These are phyloP conservation scores for Dothidotthia symphoricarpi DNA, from an alignment of 2,329 filamentous ascomycete species.

Conservation along the genomic window DNA sequence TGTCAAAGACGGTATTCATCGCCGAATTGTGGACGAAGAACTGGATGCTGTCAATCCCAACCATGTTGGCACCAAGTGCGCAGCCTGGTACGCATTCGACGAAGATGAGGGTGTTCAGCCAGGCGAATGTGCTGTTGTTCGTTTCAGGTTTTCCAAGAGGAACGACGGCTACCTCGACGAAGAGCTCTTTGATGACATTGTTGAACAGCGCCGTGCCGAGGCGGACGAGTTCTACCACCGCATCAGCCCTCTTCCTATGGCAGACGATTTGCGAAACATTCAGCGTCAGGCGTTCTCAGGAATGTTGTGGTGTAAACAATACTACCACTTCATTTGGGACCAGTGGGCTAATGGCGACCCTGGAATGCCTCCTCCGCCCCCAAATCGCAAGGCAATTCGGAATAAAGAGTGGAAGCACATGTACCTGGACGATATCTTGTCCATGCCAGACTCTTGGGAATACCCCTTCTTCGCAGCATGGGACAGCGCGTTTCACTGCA, in stretches of 20 bases:
- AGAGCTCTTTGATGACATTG: slow-evolving; percentile 85
- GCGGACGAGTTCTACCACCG: slow-evolving; percentile 95
- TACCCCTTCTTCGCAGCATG: slow-evolving; percentile 97
- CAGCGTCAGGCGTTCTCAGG: slow-evolving; percentile 91
- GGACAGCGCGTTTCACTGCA: slow-evolving; percentile 97
- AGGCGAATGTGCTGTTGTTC: slow-evolving; percentile 91
- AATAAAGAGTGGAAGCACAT: slow-evolving; percentile 94
- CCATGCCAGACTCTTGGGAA: slow-evolving; percentile 98
- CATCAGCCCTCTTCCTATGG: slow-evolving; percentile 89
- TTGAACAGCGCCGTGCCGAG: slow-evolving; percentile 82
- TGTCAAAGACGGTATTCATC: slow-evolving; percentile 94
- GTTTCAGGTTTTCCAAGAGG: slow-evolving; percentile 80
- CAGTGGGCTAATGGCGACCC: slow-evolving; percentile 97
- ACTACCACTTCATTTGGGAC: slow-evolving; percentile 96
- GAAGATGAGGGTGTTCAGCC: slow-evolving; percentile 83
- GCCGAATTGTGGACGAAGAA: slow-evolving; percentile 78
- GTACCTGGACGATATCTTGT: slow-evolving; percentile 90
- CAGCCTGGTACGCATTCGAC: slow-evolving; percentile 89
- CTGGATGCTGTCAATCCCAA: slow-evolving; percentile 79
- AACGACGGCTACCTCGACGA: slow-evolving; percentile 81
- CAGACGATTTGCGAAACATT: slow-evolving; percentile 89
- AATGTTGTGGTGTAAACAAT: slow-evolving; percentile 99
- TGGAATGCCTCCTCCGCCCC: slow-evolving; percentile 79
- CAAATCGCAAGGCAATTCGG: slow-evolving; percentile 73
- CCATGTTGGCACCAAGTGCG: slow-evolving; percentile 79